Conservation (phyloP, 805 yeast species). For the Priceomyces melissophilus region DNA sequence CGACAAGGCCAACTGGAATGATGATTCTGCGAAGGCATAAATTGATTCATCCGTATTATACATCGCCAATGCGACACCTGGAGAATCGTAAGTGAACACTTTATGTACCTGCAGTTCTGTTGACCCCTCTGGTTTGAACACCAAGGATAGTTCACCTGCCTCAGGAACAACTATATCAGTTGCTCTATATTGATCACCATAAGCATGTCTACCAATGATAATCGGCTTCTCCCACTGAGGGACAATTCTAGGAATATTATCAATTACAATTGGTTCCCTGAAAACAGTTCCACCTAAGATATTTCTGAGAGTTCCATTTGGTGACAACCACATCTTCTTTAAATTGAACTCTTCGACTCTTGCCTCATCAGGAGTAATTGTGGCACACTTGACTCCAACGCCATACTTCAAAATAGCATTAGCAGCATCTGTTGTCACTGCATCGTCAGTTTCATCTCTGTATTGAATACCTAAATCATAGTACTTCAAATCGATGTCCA, state of each 20-base stretch:
- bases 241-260: conserved; percentile 80
- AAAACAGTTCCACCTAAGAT: conserved; percentile 95
- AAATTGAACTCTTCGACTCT: conserved; percentile 86
- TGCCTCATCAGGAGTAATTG: conserved; percentile 97
- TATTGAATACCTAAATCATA: conserved; percentile 85
- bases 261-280: conserved; percentile 93
- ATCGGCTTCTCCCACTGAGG: conserved; percentile 95
- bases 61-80: conserved; percentile 89
- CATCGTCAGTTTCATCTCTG: conserved; percentile 84
- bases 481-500: conserved; percentile 85
- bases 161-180: conserved; percentile 77
- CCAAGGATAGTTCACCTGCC: conserved; percentile 76
- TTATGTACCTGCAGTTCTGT: conserved; percentile 51
- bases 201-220: conserved; percentile 96
- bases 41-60: conserved; percentile 94
- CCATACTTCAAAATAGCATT: conserved; percentile 82
- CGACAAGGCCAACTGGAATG: conserved; percentile 81
- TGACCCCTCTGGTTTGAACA: conserved; percentile 70
- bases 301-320: conserved; percentile 96
- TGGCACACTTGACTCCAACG: conserved; percentile 96
- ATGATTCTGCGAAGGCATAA: conserved; percentile 85
- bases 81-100: conserved; percentile 64
- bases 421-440: conserved; percentile 88
- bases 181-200: conserved; percentile 95
- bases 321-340: conserved; percentile 97